Conservation (phyloP, 2,329 filamentous ascomycete species). For the Clonostachys byssicola region DNA sequence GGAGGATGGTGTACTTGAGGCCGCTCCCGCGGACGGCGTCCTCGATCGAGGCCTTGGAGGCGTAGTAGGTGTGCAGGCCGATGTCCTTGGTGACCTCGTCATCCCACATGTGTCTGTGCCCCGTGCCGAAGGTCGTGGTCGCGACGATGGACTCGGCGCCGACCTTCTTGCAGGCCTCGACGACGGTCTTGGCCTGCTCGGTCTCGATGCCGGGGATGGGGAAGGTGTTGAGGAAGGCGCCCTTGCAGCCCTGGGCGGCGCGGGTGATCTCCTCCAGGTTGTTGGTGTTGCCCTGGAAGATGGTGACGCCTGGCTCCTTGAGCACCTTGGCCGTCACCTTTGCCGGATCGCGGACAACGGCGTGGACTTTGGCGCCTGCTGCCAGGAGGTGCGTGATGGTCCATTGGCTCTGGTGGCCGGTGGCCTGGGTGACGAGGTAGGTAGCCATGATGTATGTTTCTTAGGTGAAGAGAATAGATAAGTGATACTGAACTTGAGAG, state of each 20-base stretch:
- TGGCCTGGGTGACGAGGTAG: conserved; percentile 27
- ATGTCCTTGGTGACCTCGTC: conserved; percentile 4
- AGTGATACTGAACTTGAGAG: too few relatives aligned
- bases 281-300: conserved; percentile 28
- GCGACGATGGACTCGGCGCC: conserved; percentile 19
- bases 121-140: conserved; percentile 13
- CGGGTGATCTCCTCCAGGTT: conserved; percentile 18
- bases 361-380: conserved; percentile 25
- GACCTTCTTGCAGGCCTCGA: conserved; percentile 21
- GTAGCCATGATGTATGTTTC: conserved; percentile 15
- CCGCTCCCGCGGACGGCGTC: conserved; percentile 16
- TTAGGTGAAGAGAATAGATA: too few relatives aligned
- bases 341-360: conserved; percentile 24
- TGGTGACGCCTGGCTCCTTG: conserved; percentile 14
- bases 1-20: conserved; percentile 26
- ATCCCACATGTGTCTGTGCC: conserved; percentile 14
- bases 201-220: conserved; percentile 17
- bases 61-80: conserved; percentile 20
- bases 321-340: conserved; percentile 16
- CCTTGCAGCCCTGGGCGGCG: conserved; percentile 25
- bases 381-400: conserved; percentile 22
- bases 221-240: conserved; percentile 19
- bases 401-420: conserved; percentile 22
- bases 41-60: conserved; percentile 30
- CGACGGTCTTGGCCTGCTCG: conserved; percentile 20